Evolutionary conservation across 495 filamentous ascomycete species (phyloP).

Genomic region (Glutinoglossum americanum): DNA sequence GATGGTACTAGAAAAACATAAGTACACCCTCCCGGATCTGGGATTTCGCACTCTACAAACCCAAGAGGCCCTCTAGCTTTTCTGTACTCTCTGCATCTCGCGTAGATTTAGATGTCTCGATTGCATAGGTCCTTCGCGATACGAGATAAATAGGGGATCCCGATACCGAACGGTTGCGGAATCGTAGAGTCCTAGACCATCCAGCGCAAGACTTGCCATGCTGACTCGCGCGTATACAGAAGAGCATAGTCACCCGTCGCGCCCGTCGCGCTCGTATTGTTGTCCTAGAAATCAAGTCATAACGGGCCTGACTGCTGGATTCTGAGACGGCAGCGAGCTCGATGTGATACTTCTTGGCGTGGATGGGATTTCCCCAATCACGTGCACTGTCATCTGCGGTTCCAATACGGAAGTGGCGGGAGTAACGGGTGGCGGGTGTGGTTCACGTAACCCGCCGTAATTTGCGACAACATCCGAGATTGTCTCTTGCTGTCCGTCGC

Average conservation of each 20-base stretch:
- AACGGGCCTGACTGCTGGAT: neutral
- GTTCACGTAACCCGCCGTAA: neutral
- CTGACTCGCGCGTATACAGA: neutral
- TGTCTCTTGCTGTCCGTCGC: too few species aligned
- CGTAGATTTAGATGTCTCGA: neutral
- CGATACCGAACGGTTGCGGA: neutral
- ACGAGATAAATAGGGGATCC: neutral
- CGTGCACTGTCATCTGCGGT: neutral
- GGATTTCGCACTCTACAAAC: neutral
- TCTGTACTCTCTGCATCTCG: neutral
- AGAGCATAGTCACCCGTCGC: slow-evolving; percentile 1
- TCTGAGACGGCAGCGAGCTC: neutral
- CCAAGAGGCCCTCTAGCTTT: neutral
- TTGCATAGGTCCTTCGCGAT: neutral
- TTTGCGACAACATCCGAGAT: too few species aligned
- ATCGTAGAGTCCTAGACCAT: neutral
- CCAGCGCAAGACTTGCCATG: neutral
- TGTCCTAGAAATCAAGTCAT: neutral
- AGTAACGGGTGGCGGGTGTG: neutral
- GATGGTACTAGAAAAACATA: slow-evolving; percentile 25
- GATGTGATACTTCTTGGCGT: too few species aligned
- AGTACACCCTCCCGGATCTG: neutral
- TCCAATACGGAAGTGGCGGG: neutral
- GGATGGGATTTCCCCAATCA: too few species aligned
- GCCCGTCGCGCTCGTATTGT: neutral